These are phyloP conservation scores for Phaeosphaeriaceae sp. DNA, from an alignment of 2,329 filamentous ascomycete species.

Conservation along the genomic window DNA sequence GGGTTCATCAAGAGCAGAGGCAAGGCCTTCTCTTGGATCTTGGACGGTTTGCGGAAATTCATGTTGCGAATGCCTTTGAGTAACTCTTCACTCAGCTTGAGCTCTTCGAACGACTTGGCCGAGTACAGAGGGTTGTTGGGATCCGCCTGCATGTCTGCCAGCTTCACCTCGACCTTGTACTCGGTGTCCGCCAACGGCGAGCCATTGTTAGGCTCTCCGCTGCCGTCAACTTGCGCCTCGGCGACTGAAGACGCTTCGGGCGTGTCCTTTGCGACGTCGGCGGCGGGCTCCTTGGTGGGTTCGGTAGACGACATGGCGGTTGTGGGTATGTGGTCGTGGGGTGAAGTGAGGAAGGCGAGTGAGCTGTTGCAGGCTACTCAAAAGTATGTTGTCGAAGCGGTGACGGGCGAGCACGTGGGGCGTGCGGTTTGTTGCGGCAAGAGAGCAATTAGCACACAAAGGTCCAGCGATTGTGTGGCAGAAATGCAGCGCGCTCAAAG, in stretches of 20 bases:
- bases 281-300: conserved; percentile 12
- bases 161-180: conserved; percentile 90
- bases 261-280: conserved; percentile 11
- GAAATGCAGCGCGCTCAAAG: not conserved
- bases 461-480: not conserved
- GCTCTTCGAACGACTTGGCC: conserved; percentile 80
- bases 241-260: conserved; percentile 19
- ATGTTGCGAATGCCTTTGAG: conserved; percentile 74
- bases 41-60: conserved; percentile 93
- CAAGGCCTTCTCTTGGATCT: conserved; percentile 94
- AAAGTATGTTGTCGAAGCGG: not conserved
- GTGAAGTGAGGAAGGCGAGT: not conserved
- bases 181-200: conserved; percentile 70
- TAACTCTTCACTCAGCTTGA: conserved; percentile 71
- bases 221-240: conserved; percentile 55
- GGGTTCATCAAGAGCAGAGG: conserved; percentile 87
- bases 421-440: not conserved
- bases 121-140: conserved; percentile 88
- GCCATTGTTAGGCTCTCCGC: conserved; percentile 48
- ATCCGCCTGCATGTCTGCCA: conserved; percentile 87
- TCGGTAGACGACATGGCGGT: conserved; percentile 23
- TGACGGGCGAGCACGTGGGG: not conserved
- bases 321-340: conserved; percentile 1
- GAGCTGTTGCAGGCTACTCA: not conserved
- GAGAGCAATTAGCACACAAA: not conserved